A percentile compares a stretch with the other conserved stretches of the same genome.
Evolutionary conservation across 495 filamentous ascomycete species (phyloP).

Genomic region (Tuber magnatum): DNA sequence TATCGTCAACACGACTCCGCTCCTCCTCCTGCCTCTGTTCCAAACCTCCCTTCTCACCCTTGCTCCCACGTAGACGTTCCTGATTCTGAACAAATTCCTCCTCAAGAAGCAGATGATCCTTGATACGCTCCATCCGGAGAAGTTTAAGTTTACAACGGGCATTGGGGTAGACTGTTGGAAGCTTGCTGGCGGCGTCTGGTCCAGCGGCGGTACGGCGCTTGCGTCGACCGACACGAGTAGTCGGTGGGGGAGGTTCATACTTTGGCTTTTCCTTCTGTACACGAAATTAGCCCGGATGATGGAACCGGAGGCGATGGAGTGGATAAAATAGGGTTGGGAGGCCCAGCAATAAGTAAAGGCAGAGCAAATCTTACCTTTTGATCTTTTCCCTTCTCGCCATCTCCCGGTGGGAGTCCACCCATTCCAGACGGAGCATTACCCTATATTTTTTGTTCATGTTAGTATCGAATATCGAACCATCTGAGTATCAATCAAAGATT

Average conservation of each 20-base stretch:
- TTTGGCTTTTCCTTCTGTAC: slow-evolving; percentile 95
- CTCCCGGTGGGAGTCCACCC: slow-evolving; percentile 56
- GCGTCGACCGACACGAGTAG: slow-evolving; percentile 94
- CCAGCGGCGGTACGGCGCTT: slow-evolving; percentile 83
- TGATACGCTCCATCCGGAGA: slow-evolving; percentile 95
- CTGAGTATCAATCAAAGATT: background rate
- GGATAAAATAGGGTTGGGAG: slow-evolving; percentile 8
- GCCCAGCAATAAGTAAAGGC: slow-evolving; percentile 8
- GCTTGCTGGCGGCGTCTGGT: slow-evolving; percentile 86
- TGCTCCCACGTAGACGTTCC: slow-evolving; percentile 84
- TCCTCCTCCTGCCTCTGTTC: slow-evolving; percentile 88
- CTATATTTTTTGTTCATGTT: slow-evolving; percentile 44
- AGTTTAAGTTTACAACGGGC: slow-evolving; percentile 95
- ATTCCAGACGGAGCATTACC: slow-evolving; percentile 85
- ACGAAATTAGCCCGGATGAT: slow-evolving; percentile 27
- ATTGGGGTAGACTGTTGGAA: slow-evolving; percentile 86
- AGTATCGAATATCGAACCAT: slow-evolving; percentile 3
- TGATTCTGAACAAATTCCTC: slow-evolving; percentile 99
- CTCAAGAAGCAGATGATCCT: slow-evolving; percentile 93
- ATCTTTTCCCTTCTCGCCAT: slow-evolving; percentile 82
- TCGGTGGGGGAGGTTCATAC: slow-evolving; percentile 97
- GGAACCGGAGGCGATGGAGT: slow-evolving; percentile 2
- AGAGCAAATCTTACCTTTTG: slow-evolving; percentile 65
- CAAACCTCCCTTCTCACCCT: slow-evolving; percentile 63
- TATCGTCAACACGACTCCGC: slow-evolving; percentile 91